Percentiles rank a stretch among this genome's conserved stretches.
These are phyloP conservation scores for Ceratocystis eucalypticola DNA, from an alignment of 2,329 filamentous ascomycete genomes.

Conservation along the genomic window DNA sequence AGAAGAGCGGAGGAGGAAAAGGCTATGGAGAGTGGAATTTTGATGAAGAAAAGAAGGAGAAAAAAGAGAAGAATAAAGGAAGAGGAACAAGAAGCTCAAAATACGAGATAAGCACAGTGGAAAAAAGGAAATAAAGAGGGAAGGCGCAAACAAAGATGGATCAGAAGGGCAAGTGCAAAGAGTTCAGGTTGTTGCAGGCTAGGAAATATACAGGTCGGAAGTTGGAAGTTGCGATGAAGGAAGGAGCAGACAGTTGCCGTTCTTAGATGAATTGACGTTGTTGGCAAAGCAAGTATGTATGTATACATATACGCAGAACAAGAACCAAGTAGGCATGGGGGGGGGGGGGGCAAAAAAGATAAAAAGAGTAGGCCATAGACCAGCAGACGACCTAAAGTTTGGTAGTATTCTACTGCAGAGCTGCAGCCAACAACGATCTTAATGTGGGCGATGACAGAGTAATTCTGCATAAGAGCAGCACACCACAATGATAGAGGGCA, in stretches of 20 bases:
- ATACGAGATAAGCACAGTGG: background rate
- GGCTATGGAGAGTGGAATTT: background rate
- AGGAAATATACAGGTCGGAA: background rate
- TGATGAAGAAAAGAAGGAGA: background rate
- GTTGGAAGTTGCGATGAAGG: slow-evolving; percentile 7
- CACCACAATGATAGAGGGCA: background rate
- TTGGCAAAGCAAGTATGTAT: background rate
- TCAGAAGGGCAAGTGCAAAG: background rate
- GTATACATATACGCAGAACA: background rate
- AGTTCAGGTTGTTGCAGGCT: background rate
- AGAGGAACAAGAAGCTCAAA: background rate
- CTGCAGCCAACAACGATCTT: background rate
- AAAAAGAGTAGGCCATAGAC: background rate
- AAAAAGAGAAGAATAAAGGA: background rate
- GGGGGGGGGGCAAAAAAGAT: background rate
- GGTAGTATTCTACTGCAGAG: background rate
- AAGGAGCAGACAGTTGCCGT: slow-evolving; percentile 1
- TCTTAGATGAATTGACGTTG: background rate
- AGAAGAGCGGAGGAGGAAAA: background rate
- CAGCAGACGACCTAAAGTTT: background rate
- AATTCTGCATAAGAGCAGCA: background rate
- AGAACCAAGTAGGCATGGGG: background rate
- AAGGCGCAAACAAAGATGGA: background rate
- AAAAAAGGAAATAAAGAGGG: slow-evolving; percentile 1
- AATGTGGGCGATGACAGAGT: background rate